Evolutionary conservation across 2,329 filamentous ascomycete genomes (phyloP).

Genomic region (Calonectria montana): DNA sequence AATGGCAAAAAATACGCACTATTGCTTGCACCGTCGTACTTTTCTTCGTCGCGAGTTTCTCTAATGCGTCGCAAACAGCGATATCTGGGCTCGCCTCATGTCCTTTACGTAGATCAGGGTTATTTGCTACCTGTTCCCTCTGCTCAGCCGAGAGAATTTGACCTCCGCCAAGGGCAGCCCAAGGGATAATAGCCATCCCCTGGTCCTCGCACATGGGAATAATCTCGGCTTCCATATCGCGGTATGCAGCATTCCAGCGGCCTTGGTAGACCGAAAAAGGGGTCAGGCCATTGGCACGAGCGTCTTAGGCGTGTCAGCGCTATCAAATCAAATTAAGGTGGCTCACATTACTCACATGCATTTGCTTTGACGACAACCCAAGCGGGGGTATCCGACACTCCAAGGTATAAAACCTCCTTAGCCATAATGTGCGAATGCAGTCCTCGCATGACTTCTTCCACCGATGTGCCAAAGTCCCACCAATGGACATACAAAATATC

Average conservation of each 20-base stretch:
- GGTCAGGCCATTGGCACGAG: constrained; percentile 37
- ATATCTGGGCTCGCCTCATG: neutral
- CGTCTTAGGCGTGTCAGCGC: constrained; percentile 28
- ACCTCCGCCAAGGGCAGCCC: constrained; percentile 18
- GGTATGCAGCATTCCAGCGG: constrained; percentile 37
- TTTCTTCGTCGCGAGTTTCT: constrained; percentile 20
- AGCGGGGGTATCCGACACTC: constrained; percentile 45
- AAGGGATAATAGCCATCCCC: constrained; percentile 61
- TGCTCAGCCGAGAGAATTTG: constrained; percentile 1
- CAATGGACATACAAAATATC: constrained; percentile 47
- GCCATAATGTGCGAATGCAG: constrained; percentile 21
- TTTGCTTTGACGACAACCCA: constrained; percentile 47
- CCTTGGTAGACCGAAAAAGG: constrained; percentile 47
- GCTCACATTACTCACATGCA: constrained; percentile 18
- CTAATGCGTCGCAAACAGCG: constrained; percentile 12
- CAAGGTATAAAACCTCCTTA: constrained; percentile 44
- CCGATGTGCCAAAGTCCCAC: constrained; percentile 29
- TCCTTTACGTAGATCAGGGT: constrained; percentile 8
- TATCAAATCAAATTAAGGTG: neutral
- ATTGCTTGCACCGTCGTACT: constrained; percentile 15
- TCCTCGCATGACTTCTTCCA: constrained; percentile 24
- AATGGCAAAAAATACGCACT: constrained; percentile 2
- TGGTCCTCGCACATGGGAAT: constrained; percentile 48
- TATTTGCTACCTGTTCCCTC: neutral
- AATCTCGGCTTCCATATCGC: constrained; percentile 47